A percentile compares a stretch with the other conserved stretches of the same genome.
Evolutionary conservation across 2,329 filamentous ascomycete genomes (phyloP).

Genomic region (Sclerotinia trifoliorum): DNA sequence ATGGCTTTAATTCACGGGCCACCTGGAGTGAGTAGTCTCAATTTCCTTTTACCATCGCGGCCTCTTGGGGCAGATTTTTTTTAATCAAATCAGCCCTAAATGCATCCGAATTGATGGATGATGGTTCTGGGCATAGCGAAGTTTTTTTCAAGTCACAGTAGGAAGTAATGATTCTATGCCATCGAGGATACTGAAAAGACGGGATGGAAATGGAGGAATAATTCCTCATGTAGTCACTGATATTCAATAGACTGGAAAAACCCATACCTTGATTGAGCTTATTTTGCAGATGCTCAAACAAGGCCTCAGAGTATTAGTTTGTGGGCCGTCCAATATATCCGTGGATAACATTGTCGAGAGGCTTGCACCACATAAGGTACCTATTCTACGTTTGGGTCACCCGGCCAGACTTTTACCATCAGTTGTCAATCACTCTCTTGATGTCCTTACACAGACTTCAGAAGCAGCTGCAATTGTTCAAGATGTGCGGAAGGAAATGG

Average conservation of each 20-base stretch:
- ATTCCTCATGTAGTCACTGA: background rate
- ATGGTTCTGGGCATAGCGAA: background rate
- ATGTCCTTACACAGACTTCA: slow-evolving; percentile 85
- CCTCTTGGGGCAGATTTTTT: background rate
- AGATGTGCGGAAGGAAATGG: slow-evolving; percentile 90
- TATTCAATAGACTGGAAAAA: slow-evolving; percentile 74
- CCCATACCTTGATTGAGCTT: slow-evolving; percentile 91
- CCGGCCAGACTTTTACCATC: slow-evolving; percentile 86
- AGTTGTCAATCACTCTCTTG: slow-evolving; percentile 84
- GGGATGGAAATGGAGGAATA: no score
- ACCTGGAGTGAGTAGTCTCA: slow-evolving; percentile 60
- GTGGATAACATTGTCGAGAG: slow-evolving; percentile 98
- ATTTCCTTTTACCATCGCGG: background rate
- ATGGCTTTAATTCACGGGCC: slow-evolving; percentile 92
- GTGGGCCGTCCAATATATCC: slow-evolving; percentile 92
- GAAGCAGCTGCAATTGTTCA: slow-evolving; percentile 86
- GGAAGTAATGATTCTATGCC: background rate
- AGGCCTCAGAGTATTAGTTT: slow-evolving; percentile 78
- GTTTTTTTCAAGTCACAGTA: background rate
- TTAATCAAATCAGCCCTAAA: background rate
- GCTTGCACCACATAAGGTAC: slow-evolving; percentile 77
- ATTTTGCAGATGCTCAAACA: slow-evolving; percentile 84
- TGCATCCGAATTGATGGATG: background rate
- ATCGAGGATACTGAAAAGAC: background rate
- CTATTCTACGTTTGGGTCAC: slow-evolving; percentile 87